Evolutionary conservation across 371 early-diverging fungal species (phyloP).

Genomic region (Rhizopus stolonifer): DNA sequence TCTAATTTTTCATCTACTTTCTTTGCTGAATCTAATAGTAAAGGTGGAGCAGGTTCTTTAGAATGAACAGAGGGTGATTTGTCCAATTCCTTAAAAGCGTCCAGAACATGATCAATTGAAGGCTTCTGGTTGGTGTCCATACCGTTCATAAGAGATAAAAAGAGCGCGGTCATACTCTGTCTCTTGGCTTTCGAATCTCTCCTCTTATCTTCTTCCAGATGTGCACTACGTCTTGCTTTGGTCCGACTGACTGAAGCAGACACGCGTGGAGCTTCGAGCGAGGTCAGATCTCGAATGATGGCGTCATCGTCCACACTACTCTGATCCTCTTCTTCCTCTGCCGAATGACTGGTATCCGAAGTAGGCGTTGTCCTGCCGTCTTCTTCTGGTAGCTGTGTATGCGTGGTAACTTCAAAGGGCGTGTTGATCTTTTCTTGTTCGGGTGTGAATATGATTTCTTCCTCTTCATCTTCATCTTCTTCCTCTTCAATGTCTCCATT

Average conservation of each 20-base stretch:
- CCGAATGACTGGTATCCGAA: constrained; percentile 18
- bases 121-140: constrained; percentile 6
- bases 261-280: constrained; percentile 37
- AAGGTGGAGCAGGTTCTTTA: too few relatives aligned
- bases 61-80: not conserved
- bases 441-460: constrained; percentile 41
- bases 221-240: constrained; percentile 12
- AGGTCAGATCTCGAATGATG: constrained; percentile 31
- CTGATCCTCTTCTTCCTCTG: constrained; percentile 31
- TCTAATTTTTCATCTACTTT: too few relatives aligned
- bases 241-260: constrained; percentile 35
- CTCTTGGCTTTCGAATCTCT: constrained; percentile 20
- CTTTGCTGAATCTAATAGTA: too few relatives aligned
- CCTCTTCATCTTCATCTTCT: constrained; percentile 39
- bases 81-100: constrained; percentile 7
- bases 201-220: not conserved
- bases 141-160: constrained; percentile 22
- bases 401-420: constrained; percentile 34
- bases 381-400: constrained; percentile 17
- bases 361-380: constrained; percentile 27
- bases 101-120: constrained; percentile 23
- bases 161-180: constrained; percentile 47
- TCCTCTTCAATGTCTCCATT: constrained; percentile 20
- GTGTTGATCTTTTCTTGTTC: constrained; percentile 34
- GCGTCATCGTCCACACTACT: constrained; percentile 46